Base-by-base conservation (phyloP, 2,329 filamentous ascomycete genomes). In the Boeremia exigua region DNA sequence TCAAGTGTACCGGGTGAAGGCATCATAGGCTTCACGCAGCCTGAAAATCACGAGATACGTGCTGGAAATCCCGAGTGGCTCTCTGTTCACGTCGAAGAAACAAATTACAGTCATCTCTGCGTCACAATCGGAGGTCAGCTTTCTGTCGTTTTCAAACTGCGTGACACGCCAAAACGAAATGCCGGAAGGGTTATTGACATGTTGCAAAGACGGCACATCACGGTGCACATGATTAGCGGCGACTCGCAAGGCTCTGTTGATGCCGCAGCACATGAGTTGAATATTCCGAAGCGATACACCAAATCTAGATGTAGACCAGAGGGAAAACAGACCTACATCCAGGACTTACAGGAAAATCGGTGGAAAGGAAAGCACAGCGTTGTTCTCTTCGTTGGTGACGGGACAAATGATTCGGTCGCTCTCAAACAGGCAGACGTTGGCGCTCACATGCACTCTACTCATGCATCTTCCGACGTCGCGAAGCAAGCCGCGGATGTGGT, bases 391-490 rank as follows among this genome's bases (percentile, higher is more conserved):
- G 83, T 84, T 46, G 90, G 90, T 30, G 90, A 94, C 63, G 91
- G 91, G 1, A 92, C 88, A 12, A 94, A 94, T 70, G 90, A 94
- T 66, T 88, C 90, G 0, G 80, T 85, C 2, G 90, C 90, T 0
- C 80, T 94, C 2, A 86, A 88, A 0, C 84, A 87, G 67, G 88
- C 91, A 1, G 83, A 83, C 6, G 82, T 94, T 27, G 91, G 91
- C 27, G 79, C 92, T 0, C 88, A 91, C 61, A 84, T 94, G 69
- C 83, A 83, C 55, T 51, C 47, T 5, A n/a, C 48, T 7, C 80
- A 78, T 52, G 79, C 59, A 32, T 79, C 56, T 27, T 65, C 60
- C 7, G 89, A 92, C 53, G 80, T 92, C 1, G 87, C 90, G 0
- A 79, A 84, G 49, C 81, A 79, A 2, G 87, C 88, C 0, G 87